phyloP scores from a whole-genome alignment of 257 asterid genomes.

The Solanum pimpinellifolium region DNA sequence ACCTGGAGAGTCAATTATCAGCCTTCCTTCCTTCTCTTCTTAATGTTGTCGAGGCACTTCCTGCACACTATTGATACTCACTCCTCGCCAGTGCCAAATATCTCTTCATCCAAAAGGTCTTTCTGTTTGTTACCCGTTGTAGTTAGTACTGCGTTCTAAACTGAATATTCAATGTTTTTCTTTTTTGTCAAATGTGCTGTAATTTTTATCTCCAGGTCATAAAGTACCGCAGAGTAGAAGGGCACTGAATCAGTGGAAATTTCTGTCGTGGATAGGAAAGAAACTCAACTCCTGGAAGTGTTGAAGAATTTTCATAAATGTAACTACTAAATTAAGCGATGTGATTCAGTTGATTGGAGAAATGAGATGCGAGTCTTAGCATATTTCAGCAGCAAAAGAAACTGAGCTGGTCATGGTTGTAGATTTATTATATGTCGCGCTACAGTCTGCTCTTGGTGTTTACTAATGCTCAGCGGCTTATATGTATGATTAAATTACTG shows the following conservation, averaged over 20 bases:
- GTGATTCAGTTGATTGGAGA: background rate
- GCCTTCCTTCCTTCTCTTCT: background rate
- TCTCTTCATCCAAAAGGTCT: background rate
- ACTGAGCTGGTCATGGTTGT: background rate
- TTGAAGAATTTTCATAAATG: background rate
- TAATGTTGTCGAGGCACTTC: no score
- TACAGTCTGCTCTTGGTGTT: background rate
- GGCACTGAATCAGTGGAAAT: background rate
- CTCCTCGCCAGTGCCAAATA: background rate
- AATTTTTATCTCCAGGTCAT: background rate
- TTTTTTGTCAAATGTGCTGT: background rate
- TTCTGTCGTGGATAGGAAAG: background rate
- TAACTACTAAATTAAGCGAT: background rate
- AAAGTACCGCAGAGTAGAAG: background rate
- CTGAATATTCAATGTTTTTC: background rate
- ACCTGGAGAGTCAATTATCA: background rate
- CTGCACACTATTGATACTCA: background rate
- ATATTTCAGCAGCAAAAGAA: background rate
- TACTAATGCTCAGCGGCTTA: background rate
- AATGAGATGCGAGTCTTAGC: background rate
- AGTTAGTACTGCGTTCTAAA: background rate
- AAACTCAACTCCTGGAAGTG: background rate
- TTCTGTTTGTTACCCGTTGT: background rate
- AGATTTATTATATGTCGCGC: background rate
- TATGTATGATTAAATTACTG: background rate